Conservation (phyloP, 768 basidiomycete genomes). For the Mycena floridula region DNA sequence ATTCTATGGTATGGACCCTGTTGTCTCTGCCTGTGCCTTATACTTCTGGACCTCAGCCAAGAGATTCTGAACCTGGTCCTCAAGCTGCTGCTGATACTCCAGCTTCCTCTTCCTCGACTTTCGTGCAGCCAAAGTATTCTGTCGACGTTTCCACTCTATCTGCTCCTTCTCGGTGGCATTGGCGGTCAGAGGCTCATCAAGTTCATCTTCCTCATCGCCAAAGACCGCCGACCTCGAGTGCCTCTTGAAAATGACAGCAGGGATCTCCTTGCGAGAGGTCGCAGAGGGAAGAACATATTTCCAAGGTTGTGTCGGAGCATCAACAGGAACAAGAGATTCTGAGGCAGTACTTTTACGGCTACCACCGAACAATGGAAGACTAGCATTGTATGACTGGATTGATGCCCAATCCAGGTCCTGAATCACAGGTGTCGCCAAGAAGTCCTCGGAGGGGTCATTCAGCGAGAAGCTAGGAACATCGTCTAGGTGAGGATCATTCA, state of each 20-base stretch:
- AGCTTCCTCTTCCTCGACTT: constrained; percentile 60
- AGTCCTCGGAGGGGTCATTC: no score
- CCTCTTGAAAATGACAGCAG: constrained; percentile 33
- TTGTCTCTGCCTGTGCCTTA: constrained; percentile 31
- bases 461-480: no score
- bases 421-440: no score
- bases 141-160: constrained; percentile 60
- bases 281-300: constrained; percentile 10
- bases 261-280: constrained; percentile 14
- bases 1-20: no score
- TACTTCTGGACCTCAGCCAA: constrained; percentile 41
- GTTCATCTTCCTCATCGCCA: constrained; percentile 32
- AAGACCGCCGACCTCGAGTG: constrained; percentile 31
- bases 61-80: constrained; percentile 33
- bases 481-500: no score
- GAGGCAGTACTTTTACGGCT: constrained; percentile 53
- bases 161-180: constrained; percentile 39
- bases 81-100: constrained; percentile 52
- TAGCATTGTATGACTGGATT: no score
- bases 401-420: no score
- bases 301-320: constrained; percentile 17
- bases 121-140: constrained; percentile 67
- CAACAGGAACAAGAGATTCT: constrained; percentile 28
- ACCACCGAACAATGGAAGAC: no score
- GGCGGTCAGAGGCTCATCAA: constrained; percentile 15